A percentile compares a stretch with the other conserved stretches of the same genome.
Evolutionary conservation across 2,329 filamentous ascomycete genomes (phyloP).

Genomic region (Westerdykella sp.): DNA sequence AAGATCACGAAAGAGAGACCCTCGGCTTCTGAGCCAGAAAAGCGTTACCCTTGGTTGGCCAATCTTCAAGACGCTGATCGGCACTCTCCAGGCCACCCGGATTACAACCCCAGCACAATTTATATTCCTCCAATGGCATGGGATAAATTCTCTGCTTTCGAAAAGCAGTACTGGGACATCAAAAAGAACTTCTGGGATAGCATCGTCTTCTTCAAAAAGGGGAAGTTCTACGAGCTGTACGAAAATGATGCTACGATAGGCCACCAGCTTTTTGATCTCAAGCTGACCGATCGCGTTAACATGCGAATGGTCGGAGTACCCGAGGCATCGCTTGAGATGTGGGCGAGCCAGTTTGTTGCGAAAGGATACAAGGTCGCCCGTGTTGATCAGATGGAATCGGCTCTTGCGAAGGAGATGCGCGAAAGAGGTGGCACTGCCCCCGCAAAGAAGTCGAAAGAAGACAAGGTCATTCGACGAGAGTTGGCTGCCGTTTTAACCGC

Average conservation of each 20-base stretch:
- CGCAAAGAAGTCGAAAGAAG: conserved; percentile 56
- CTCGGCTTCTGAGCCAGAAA: conserved; percentile 72
- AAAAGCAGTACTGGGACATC: conserved; percentile 99
- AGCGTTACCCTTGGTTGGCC: conserved; percentile 86
- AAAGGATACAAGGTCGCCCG: conserved; percentile 97
- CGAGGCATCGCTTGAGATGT: conserved; percentile 89
- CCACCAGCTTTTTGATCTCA: conserved; percentile 93
- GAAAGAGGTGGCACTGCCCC: conserved; percentile 61
- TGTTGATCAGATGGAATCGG: conserved; percentile 95
- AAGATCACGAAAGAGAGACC: conserved; percentile 55
- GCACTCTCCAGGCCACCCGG: conserved; percentile 69
- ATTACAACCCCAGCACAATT: conserved; percentile 87
- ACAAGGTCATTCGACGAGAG: conserved; percentile 90
- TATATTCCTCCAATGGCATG: conserved; percentile 79
- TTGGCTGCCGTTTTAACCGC: conserved; percentile 84
- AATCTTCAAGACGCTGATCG: conserved; percentile 78
- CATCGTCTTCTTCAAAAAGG: conserved; percentile 99
- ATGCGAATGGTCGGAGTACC: conserved; percentile 99
- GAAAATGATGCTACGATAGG: conserved; percentile 96
- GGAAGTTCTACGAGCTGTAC: conserved; percentile 97
- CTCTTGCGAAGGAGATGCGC: conserved; percentile 96
- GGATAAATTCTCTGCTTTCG: conserved; percentile 82
- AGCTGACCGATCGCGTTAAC: conserved; percentile 95
- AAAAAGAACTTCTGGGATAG: conserved; percentile 98
- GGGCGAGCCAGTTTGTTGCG: conserved; percentile 97